Base-by-base conservation (phyloP, 345 rosid species). In the Durio zibethinus region DNA sequence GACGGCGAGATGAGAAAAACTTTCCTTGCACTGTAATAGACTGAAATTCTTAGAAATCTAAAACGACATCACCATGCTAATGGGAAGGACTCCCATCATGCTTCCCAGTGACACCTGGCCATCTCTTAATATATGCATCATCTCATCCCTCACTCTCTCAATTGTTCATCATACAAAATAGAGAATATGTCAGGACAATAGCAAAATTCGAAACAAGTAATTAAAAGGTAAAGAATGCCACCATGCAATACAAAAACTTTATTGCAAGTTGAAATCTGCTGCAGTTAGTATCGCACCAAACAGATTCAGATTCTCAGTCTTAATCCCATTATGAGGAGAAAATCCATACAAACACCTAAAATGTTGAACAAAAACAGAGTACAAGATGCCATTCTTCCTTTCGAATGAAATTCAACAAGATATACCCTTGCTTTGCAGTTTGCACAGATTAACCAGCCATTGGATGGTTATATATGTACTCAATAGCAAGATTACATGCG, bases 391-490 rank as follows among this genome's bases (percentile, higher is more conserved):
- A n/a, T 20, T 16, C 54, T 23, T 68, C 75, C 29, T 76, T 50
- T 57, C 29, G 60, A 42, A 42, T 20, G 45, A 80, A 83, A 80
- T 75, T 79, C 68, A 74, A 52, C 38, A 52, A 52, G 78, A 60
- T 5, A 36, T 63, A 72, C 47, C 25, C 66, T 65, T 66, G 45
- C 45, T 76, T 50, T 16, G 54, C 1, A 16, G 54, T 50, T 56
- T 73, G 21, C 36, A 65, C 70, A 25, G 69, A 77, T 84, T 78
- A 91, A 85, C 95, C 73, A 59, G 98, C 90, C 98, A 93, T 85
- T 2, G 99, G 99, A 78, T 96, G 99, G 83, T 90, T 93, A 79
- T 81, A 80, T 77, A 93, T 90, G 85, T 93, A 96, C 84, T 92
- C 97, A 59, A 96, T 89, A 42, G 97, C 98, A 60, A 93, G 94